These are phyloP conservation scores for Lentinula guzmanii DNA, from an alignment of 768 basidiomycete genomes.

Conservation along the genomic window DNA sequence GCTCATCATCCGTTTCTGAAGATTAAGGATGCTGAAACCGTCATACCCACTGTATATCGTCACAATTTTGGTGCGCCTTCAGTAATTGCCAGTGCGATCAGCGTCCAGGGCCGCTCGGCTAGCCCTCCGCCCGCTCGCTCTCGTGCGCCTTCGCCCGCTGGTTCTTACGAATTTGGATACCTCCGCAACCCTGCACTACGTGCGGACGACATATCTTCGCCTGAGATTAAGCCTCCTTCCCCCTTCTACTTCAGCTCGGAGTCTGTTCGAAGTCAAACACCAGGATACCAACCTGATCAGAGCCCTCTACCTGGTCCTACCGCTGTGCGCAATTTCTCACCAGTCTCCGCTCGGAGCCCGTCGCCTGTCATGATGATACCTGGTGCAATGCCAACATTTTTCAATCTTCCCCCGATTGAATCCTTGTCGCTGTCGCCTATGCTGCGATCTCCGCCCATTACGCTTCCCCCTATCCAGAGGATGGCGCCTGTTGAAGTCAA, in stretches of 20 bases:
- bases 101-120: background rate
- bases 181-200: constrained; percentile 14
- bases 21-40: constrained; percentile 48
- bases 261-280: background rate
- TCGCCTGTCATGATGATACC: constrained; percentile 15
- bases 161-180: background rate
- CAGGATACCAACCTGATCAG: background rate
- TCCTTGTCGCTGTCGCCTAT: constrained; percentile 6
- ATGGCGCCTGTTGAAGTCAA: background rate
- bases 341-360: background rate
- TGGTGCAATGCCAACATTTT: constrained; percentile 11
- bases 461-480: background rate
- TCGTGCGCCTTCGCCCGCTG: background rate
- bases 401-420: background rate
- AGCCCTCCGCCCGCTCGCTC: background rate
- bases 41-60: constrained; percentile 38
- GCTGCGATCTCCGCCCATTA: background rate
- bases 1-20: constrained; percentile 68
- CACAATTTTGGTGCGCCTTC: constrained; percentile 12
- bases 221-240: constrained; percentile 13
- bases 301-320: constrained; percentile 3
- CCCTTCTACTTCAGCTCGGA: constrained; percentile 16
- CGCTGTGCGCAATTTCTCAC: background rate
- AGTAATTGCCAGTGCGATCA: background rate
- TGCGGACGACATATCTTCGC: background rate